Evolutionary conservation across 2,329 filamentous ascomycete genomes (phyloP), one percentile per base, ranked within the genome.

Genomic region (Scytalidium sp.): DNA sequence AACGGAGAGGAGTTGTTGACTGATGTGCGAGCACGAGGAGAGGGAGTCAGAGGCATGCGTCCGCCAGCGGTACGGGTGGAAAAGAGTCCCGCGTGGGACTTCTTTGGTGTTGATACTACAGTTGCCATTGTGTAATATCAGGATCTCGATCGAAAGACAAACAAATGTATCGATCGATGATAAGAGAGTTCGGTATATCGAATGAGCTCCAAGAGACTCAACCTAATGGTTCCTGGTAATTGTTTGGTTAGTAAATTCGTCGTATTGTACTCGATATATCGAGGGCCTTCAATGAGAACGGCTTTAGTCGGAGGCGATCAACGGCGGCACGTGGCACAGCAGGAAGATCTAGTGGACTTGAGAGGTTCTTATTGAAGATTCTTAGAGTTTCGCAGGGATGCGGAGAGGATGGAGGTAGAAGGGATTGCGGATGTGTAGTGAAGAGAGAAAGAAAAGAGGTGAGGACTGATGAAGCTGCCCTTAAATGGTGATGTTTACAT

Each of bases 81-180:
- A 77, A 97, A 97, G 64, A 97, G 81, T 52, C 91, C 90, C 73
- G 88, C 85, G 72, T 96, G 93, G 80, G 89, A 94, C 81, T 97
- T 97, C 68, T 94, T 79, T 53, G 94, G 94, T 54, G 94, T 97
- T 64, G 90, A 88, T 71, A 97, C 84, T 70, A 81, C 75, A 70
- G 86, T 88, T 69, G 93, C 90, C 93, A 97, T 97, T 69, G 63
- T 80, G 63, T 64, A 64, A 66, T 70, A 70, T 67, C 62, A 55
- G 57, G 56, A 63, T 66, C 67, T 73, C 67, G 62, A 58, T 70
- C 71, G 71, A 76, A 69, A 66, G 70, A 70, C 70, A 76, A 74
- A 47, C 66, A 58, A 75, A 75, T 75, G 72, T 71, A 67, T 75
- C 68, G 70, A 71, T 69, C 66, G 63, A 62, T 62, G 59, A 65